Evolutionary conservation across 495 filamentous ascomycete species (phyloP).

Genomic region (Lasiosphaeria miniovina): DNA sequence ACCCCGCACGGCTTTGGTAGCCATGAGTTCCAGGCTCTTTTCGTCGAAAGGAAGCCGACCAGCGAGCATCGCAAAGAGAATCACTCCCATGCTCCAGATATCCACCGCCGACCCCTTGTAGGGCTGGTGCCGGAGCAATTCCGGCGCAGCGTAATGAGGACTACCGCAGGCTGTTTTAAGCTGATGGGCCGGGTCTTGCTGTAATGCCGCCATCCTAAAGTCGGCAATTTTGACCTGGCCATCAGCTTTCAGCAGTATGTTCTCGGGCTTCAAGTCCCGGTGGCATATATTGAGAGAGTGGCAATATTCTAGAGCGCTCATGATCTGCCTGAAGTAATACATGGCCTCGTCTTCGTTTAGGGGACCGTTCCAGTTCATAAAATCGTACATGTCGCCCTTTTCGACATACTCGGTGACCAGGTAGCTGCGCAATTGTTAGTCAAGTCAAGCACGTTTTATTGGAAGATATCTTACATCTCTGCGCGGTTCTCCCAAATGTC

Average conservation of each 20-base stretch:
- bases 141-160: conserved; percentile 92
- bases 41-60: conserved; percentile 82
- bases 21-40: conserved; percentile 52
- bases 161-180: conserved; percentile 90
- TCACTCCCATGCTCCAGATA: conserved; percentile 92
- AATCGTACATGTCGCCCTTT: conserved; percentile 84
- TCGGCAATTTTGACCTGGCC: conserved; percentile 87
- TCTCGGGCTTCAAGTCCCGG: conserved; percentile 95
- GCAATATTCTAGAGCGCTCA: conserved; percentile 86
- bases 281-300: conserved; percentile 94
- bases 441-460: conserved; percentile 4
- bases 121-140: conserved; percentile 65
- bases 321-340: conserved; percentile 85
- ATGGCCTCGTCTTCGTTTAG: conserved; percentile 77
- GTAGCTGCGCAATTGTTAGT: conserved; percentile 59
- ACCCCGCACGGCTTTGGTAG: conserved; percentile 65
- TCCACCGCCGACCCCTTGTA: conserved; percentile 86
- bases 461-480: conserved; percentile 68
- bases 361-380: conserved; percentile 64
- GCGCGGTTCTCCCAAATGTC: conserved; percentile 96
- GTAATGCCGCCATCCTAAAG: conserved; percentile 95
- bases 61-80: conserved; percentile 78
- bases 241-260: conserved; percentile 75
- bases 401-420: conserved; percentile 95
- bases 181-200: conserved; percentile 66